Conservation (phyloP, 805 yeast genomes). For the Suhomyces kilbournensis region DNA sequence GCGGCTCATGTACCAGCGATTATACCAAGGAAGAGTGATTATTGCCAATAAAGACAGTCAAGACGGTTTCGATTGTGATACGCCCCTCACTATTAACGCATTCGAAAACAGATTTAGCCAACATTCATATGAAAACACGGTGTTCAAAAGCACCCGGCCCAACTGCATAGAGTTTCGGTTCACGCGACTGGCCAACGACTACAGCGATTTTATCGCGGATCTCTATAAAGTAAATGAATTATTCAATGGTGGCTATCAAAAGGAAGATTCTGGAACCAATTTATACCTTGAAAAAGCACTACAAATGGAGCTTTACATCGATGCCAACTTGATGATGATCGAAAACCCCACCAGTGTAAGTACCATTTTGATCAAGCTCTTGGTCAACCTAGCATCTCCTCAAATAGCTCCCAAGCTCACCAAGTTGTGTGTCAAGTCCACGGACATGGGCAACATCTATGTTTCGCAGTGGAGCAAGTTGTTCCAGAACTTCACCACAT, state of each 20-base stretch:
- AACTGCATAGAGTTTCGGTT: conserved; percentile 20
- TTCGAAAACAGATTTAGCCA: conserved; percentile 12
- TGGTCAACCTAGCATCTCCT: conserved; percentile 19
- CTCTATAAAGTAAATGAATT: conserved; percentile 15
- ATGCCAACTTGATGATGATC: conserved; percentile 25
- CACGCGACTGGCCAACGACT: conserved; percentile 20
- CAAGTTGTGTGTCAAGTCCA: conserved; percentile 23
- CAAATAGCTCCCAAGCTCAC: conserved; percentile 17
- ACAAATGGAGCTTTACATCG: conserved; percentile 21
- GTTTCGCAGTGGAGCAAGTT: conserved; percentile 31
- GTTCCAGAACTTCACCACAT: conserved; percentile 21
- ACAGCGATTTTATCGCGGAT: conserved; percentile 17
- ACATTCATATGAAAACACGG: conserved; percentile 1
- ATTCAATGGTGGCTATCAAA: neutral
- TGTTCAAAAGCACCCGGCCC: conserved; percentile 18
- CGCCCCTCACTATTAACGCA: conserved; percentile 10
- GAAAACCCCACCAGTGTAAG: conserved; percentile 33
- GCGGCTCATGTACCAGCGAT: conserved; percentile 16
- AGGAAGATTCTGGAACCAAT: neutral
- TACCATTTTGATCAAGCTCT: conserved; percentile 25
- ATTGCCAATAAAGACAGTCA: conserved; percentile 8
- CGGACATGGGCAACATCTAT: conserved; percentile 34
- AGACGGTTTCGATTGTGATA: conserved; percentile 6
- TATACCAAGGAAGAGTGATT: conserved; percentile 17
- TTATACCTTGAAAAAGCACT: conserved; percentile 15